Evolutionary conservation across 2,329 filamentous ascomycete species (phyloP), one percentile per base, ranked within the genome.

Genomic region (Clonostachys rhizophaga): DNA sequence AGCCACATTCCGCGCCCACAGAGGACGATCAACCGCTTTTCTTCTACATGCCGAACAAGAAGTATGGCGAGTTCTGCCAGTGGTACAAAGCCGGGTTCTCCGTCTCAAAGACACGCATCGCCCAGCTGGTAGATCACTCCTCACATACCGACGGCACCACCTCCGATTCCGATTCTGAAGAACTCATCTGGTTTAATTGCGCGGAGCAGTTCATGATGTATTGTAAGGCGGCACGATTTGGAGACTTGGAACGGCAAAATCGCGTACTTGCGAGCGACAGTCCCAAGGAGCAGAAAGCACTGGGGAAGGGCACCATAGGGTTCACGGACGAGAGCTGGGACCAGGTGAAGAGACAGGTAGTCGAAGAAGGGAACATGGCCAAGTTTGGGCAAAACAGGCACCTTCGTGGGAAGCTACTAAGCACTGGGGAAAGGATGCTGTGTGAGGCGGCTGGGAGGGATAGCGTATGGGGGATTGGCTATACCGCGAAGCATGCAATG

Each of bases 151-250:
- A 30, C 8, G 24, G 24, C 8, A 30, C 24, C 24, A 30, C 24
- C 24, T 30, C 24, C 4, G 9, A 30, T 30, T 9, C 24, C 24
- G 24, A 30, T 30, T 30, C 24, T 30, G 34, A 47, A 13, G 36
- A 18, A 7, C 36, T 39, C 36, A 39, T 39, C 36, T 18, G 14
- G 14, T 68, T 70, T 53, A 54, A 49, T 47, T 66, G 61, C 45
- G 62, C 62, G 6, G 67, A 70, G 51, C 66, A 70, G 48, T 69
- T 67, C 52, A 69, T 69, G 65, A 69, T 68, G 67, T 69, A 61
- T 52, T 65, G 63, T 59, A 69, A 70, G 54, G 66, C 67, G 6
- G 56, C 55, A 10, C 58, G 58, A 7, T 70, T 69, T 50, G 43
- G 51, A 47, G 65, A 69, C 52, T 43, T 33, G 14, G 47, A 45